These are phyloP conservation scores for Candida labiduridarum DNA, from an alignment of 1,139 yeast genomes.

Conservation along the genomic window DNA sequence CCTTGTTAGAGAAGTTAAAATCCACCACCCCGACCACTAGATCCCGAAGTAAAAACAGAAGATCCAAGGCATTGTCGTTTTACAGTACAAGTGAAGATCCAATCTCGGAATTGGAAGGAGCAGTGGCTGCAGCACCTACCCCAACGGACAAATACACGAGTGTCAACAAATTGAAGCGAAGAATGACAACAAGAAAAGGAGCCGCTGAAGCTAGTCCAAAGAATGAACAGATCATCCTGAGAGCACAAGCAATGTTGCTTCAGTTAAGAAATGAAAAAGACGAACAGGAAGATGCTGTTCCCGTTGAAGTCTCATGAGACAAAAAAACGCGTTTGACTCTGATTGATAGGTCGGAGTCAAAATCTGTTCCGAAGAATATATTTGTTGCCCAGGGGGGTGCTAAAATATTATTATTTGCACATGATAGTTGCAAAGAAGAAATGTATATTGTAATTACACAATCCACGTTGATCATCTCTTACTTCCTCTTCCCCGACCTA, in stretches of 20 bases:
- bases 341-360: too few species aligned
- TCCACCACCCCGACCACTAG: conserved; percentile 29
- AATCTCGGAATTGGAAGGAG: conserved; percentile 1
- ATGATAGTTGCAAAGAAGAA: too few species aligned
- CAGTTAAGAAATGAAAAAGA: conserved; percentile 27
- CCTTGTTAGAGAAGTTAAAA: conserved; percentile 40
- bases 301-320: conserved; percentile 3
- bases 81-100: conserved; percentile 26
- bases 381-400: too few species aligned
- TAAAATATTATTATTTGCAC: too few species aligned
- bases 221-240: conserved; percentile 31
- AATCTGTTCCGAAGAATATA: too few species aligned
- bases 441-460: too few species aligned
- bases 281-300: conserved; percentile 4
- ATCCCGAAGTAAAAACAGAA: conserved; percentile 25
- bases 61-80: conserved; percentile 40
- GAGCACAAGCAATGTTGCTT: conserved; percentile 48
- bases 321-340: not conserved
- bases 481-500: not conserved
- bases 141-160: conserved; percentile 20
- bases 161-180: conserved; percentile 38
- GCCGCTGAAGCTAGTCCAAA: conserved; percentile 14
- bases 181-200: conserved; percentile 39
- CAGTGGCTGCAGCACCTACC: not conserved
- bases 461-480: too few species aligned